Conservation (phyloP, 2,329 filamentous ascomycete genomes). For the Hirsutella minnesotensis region DNA sequence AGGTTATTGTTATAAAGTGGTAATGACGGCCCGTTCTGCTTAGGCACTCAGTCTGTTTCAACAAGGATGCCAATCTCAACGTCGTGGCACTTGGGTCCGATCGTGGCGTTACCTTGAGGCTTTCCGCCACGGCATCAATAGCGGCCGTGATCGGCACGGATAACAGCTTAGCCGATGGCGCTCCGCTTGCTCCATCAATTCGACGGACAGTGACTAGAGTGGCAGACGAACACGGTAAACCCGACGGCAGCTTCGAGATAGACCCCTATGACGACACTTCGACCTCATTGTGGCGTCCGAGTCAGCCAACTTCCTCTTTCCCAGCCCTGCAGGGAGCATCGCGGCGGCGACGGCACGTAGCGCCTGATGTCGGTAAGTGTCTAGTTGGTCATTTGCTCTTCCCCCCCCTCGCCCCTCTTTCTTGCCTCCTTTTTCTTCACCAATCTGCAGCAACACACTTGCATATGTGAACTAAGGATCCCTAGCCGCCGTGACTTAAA, state of each 20-base stretch:
- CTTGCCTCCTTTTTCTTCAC: no score
- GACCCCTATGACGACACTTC: slow-evolving; percentile 14
- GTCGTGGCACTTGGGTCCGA: no score
- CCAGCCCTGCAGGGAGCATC: no score
- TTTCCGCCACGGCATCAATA: slow-evolving; percentile 23
- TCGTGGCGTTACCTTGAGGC: slow-evolving; percentile 26
- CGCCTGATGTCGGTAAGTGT: slow-evolving; percentile 28
- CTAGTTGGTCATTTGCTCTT: slow-evolving; percentile 15
- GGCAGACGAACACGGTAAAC: slow-evolving; percentile 17
- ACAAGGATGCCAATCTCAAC: no score
- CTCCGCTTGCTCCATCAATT: no score
- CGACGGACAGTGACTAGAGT: no score
- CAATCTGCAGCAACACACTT: not conserved
- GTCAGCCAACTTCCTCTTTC: slow-evolving; percentile 25
- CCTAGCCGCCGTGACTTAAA: not conserved
- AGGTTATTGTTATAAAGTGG: slow-evolving; percentile 26
- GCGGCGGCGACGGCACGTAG: slow-evolving; percentile 27
- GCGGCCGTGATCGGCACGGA: no score
- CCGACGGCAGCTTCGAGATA: slow-evolving; percentile 1
- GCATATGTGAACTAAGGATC: slow-evolving; percentile 1
- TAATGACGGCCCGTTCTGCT: slow-evolving; percentile 14
- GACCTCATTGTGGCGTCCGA: slow-evolving; percentile 26
- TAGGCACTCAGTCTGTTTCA: slow-evolving; percentile 2
- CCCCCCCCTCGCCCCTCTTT: not conserved
- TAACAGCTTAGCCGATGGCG: no score